phyloP scores from a whole-genome alignment of 768 basidiomycete genomes.

The Boletellus ananiceps region DNA sequence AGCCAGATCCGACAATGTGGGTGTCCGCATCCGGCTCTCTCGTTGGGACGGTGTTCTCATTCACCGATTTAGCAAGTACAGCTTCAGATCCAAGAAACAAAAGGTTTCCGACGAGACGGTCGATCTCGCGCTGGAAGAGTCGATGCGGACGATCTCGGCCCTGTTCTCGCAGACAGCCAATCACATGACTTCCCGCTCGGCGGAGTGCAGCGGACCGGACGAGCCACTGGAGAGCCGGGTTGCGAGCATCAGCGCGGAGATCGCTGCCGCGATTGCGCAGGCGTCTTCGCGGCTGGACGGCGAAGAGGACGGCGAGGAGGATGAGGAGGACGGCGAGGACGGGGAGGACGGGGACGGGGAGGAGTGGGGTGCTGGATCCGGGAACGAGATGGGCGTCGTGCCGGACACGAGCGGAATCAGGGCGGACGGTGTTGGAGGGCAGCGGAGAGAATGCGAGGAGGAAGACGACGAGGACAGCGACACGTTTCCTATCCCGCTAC shows the following conservation, averaged over 20 bases:
- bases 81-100: constrained; percentile 69
- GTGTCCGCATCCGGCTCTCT: constrained; percentile 25
- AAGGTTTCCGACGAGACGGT: constrained; percentile 48
- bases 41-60: constrained; percentile 13
- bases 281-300: constrained; percentile 60
- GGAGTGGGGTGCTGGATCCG: constrained; percentile 37
- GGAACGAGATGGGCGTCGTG: constrained; percentile 50
- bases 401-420: constrained; percentile 63
- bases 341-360: constrained; percentile 40
- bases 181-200: constrained; percentile 28
- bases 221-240: constrained; percentile 57
- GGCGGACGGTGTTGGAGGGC: constrained; percentile 30
- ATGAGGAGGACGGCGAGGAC: constrained; percentile 45
- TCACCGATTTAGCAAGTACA: constrained; percentile 55
- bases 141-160: constrained; percentile 70
- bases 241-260: constrained; percentile 75
- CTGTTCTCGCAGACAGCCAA: constrained; percentile 50
- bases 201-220: constrained; percentile 32
- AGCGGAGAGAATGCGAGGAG: constrained; percentile 14
- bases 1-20: constrained; percentile 78
- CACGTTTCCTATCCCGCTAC: constrained; percentile 63
- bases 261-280: constrained; percentile 76
- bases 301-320: constrained; percentile 41
- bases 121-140: constrained; percentile 62
- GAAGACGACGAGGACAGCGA: constrained; percentile 57